phyloP scores from a whole-genome alignment of 805 yeast genomes.

The Wickerhamomyces rabaulensis region DNA sequence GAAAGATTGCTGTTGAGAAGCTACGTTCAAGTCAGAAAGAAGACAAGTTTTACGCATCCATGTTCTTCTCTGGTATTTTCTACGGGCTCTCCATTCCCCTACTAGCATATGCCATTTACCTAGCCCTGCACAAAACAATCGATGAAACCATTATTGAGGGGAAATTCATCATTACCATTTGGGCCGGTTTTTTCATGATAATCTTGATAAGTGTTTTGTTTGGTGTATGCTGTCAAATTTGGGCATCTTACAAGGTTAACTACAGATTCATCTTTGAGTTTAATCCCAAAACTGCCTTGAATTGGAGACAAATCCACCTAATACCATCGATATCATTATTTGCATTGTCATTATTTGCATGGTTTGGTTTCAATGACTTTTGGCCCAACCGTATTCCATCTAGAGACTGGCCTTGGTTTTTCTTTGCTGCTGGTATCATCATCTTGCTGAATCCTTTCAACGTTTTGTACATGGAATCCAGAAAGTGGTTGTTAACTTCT shows the following conservation, averaged over 20 bases:
- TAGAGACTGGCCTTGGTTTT: conserved; percentile 76
- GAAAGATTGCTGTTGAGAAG: conserved; percentile 64
- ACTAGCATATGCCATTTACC: conserved; percentile 49
- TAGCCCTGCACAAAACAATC: conserved; percentile 40
- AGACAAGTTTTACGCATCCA: conserved; percentile 32
- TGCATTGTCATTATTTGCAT: conserved; percentile 53
- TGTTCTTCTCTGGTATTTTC: conserved; percentile 61
- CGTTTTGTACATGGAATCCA: conserved; percentile 50
- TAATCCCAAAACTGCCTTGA: conserved; percentile 59
- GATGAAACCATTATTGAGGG: conserved; percentile 48
- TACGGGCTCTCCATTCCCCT: conserved; percentile 72
- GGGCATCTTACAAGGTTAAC: conserved; percentile 74
- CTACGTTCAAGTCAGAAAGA: conserved; percentile 44
- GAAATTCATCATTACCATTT: conserved; percentile 65
- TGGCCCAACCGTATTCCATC: conserved; percentile 60
- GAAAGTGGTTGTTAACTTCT: conserved; percentile 74
- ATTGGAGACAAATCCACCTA: conserved; percentile 59
- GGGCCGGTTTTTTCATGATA: conserved; percentile 85
- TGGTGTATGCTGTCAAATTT: conserved; percentile 63
- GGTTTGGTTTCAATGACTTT: conserved; percentile 71
- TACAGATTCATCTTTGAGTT: conserved; percentile 91
- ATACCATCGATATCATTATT: conserved; percentile 58
- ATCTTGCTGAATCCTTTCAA: conserved; percentile 59
- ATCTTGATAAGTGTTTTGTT: conserved; percentile 58
- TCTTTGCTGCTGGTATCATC: conserved; percentile 45